Conservation (phyloP, 2,329 filamentous ascomycete species). For the Whalleya microplaca region DNA sequence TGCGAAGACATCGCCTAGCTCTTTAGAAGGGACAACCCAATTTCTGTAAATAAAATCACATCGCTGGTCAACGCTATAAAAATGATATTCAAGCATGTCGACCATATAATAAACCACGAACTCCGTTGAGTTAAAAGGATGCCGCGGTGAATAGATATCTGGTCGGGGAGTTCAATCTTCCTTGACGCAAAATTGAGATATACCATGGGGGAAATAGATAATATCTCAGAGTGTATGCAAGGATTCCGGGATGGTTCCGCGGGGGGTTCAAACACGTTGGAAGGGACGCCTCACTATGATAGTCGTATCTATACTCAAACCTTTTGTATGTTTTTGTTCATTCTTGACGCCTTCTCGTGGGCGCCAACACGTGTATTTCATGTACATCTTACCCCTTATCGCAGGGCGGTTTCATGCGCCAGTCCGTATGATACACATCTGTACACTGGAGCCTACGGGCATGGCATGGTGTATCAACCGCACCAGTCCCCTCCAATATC, state of each 20-base stretch:
- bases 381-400: neutral
- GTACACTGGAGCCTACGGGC: neutral
- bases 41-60: too few relatives aligned
- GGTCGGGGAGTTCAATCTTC: constrained; percentile 28
- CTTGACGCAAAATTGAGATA: constrained; percentile 40
- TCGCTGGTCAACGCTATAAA: too few relatives aligned
- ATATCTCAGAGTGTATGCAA: constrained; percentile 40
- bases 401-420: neutral
- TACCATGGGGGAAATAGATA: constrained; percentile 31
- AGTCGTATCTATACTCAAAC: neutral
- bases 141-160: constrained; percentile 25
- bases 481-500: neutral
- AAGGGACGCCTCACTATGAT: neutral
- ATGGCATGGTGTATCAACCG: neutral
- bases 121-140: constrained; percentile 16
- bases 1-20: too few relatives aligned
- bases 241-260: constrained; percentile 10
- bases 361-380: neutral
- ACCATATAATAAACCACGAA: constrained; percentile 25
- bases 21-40: too few relatives aligned
- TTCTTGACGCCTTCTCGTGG: neutral
- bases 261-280: neutral
- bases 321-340: neutral
- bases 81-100: too few relatives aligned
- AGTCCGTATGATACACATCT: neutral